phyloP scores from a whole-genome alignment of 768 basidiomycete species.

The Galerina sulciceps region DNA sequence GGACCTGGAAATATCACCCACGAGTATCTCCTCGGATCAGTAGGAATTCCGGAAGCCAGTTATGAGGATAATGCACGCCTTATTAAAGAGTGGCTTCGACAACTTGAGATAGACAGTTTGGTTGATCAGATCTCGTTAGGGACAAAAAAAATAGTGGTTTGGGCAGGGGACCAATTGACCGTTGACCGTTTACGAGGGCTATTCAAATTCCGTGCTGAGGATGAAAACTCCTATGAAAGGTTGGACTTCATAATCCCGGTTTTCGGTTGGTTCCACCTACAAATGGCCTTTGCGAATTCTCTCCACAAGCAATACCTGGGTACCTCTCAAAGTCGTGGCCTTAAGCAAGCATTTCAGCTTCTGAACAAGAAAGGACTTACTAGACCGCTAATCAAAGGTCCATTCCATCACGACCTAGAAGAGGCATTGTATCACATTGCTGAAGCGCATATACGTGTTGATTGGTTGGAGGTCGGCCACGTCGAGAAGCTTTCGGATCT shows the following conservation, averaged over 20 bases:
- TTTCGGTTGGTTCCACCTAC: constrained; percentile 46
- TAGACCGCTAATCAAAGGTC: constrained; percentile 27
- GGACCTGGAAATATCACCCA: constrained; percentile 29
- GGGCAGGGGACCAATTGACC: constrained; percentile 37
- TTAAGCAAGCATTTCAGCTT: constrained; percentile 34
- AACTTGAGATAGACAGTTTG: constrained; percentile 24
- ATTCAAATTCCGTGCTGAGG: constrained; percentile 36
- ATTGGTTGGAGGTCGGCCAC: constrained; percentile 31
- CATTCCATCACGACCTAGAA: constrained; percentile 37
- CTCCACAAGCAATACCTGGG: constrained; percentile 46
- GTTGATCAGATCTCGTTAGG: constrained; percentile 25
- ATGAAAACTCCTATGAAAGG: constrained; percentile 41
- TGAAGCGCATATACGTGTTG: constrained; percentile 39
- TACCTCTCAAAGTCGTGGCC: constrained; percentile 26
- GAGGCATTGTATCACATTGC: constrained; percentile 39
- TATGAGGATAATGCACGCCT: constrained; percentile 41
- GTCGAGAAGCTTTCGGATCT: constrained; percentile 31
- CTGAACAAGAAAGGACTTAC: constrained; percentile 33
- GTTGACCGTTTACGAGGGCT: constrained; percentile 39
- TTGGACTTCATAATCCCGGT: constrained; percentile 35
- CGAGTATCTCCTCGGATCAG: constrained; percentile 40
- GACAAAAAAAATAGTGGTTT: constrained; percentile 29
- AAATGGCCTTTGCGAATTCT: constrained; percentile 43
- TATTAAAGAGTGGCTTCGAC: constrained; percentile 32
- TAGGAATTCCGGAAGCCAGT: constrained; percentile 40